Percentiles rank a stretch among this genome's conserved stretches.
phyloP scores from a whole-genome alignment of 2,329 filamentous ascomycete species.

The Fusarium setosum region DNA sequence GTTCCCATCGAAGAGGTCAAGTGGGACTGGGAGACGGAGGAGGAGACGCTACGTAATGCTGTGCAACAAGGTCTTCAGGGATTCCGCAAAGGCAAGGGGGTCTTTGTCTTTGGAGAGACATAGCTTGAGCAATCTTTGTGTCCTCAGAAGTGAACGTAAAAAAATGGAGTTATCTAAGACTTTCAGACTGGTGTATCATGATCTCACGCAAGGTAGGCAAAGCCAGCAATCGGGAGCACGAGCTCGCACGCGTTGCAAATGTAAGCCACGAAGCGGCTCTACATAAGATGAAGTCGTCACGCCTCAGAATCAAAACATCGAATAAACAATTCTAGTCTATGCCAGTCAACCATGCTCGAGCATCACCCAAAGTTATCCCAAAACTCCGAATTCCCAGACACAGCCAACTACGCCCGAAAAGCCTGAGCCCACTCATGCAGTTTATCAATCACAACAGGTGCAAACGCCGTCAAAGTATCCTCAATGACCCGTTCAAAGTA shows the following conservation, averaged over 20 bases:
- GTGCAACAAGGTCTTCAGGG: slow-evolving; percentile 87
- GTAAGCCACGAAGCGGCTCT: no score
- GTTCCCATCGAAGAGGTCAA: slow-evolving; percentile 83
- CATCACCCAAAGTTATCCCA: background rate
- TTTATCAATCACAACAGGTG: slow-evolving; percentile 94
- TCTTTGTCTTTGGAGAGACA: slow-evolving; percentile 82
- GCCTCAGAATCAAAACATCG: background rate
- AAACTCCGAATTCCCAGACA: slow-evolving; percentile 7
- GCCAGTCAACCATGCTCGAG: background rate
- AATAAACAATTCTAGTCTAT: background rate
- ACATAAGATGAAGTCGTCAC: no score
- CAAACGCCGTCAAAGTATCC: slow-evolving; percentile 88
- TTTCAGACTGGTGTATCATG: no score
- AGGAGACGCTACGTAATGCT: slow-evolving; percentile 74
- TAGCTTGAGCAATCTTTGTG: slow-evolving; percentile 49
- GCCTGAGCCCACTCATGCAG: slow-evolving; percentile 94
- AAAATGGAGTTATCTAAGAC: no score
- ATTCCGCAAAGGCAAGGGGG: slow-evolving; percentile 87
- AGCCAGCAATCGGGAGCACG: no score
- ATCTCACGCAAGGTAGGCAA: no score
- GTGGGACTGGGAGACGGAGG: slow-evolving; percentile 86
- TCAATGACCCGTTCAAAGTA: slow-evolving; percentile 92
- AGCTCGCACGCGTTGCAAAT: no score
- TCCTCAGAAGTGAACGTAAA: no score
- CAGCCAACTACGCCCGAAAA: slow-evolving; percentile 73